phyloP scores from a whole-genome alignment of 2,329 filamentous ascomycete genomes.

The Nannizzia gypsea region DNA sequence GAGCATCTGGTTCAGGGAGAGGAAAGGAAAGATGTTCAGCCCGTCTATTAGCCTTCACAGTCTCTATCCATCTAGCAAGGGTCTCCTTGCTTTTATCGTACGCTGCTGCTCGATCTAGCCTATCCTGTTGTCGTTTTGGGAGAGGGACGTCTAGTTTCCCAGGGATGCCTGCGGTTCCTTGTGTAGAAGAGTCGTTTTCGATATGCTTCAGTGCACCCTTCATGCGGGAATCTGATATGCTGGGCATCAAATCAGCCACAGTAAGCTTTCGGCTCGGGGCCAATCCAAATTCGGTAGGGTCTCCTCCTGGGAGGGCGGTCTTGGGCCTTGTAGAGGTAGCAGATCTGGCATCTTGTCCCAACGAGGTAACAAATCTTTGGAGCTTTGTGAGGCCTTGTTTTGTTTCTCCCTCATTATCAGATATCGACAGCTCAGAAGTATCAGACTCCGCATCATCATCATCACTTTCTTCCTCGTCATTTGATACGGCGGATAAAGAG shows the following conservation, averaged over 20 bases:
- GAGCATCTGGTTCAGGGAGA: conserved; percentile 57
- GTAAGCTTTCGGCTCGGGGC: conserved; percentile 56
- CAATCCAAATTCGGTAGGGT: conserved; percentile 49
- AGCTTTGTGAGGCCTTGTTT: conserved; percentile 49
- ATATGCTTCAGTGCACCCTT: conserved; percentile 71
- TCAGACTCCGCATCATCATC: conserved; percentile 40
- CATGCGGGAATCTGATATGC: conserved; percentile 60
- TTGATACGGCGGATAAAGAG: conserved; percentile 38
- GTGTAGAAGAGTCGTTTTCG: conserved; percentile 28
- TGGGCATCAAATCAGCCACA: conserved; percentile 61
- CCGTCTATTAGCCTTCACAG: conserved; percentile 83
- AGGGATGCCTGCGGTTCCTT: conserved; percentile 43
- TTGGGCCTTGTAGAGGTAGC: conserved; percentile 21
- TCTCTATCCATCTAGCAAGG: conserved; percentile 82
- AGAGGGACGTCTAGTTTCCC: conserved; percentile 73
- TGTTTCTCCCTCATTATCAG: conserved; percentile 37
- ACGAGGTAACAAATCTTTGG: conserved; percentile 56
- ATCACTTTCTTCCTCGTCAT: conserved; percentile 33
- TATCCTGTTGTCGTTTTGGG: conserved; percentile 74
- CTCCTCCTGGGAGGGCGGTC: conserved; percentile 46
- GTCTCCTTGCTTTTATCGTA: conserved; percentile 88
- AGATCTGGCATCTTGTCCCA: conserved; percentile 36
- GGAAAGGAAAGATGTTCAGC: conserved; percentile 88
- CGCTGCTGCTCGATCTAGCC: conserved; percentile 66
- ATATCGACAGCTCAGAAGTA: conserved; percentile 40